Conservation (phyloP, 148 eudicot genomes). For the Linanthus parryae region DNA sequence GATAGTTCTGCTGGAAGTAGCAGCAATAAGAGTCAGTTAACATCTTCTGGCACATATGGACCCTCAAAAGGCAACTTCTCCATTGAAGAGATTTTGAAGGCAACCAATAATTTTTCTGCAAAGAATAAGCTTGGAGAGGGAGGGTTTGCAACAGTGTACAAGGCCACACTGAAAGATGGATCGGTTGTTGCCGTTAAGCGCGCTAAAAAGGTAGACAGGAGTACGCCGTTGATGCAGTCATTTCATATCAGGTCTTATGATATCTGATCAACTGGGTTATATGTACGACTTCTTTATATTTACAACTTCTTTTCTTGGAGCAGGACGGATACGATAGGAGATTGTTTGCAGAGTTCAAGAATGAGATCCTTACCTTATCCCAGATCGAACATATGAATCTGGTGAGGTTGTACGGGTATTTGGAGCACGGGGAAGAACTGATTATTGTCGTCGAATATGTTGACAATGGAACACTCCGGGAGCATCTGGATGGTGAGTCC, state of each 20-base stretch:
- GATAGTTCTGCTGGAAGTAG: constrained; percentile 37
- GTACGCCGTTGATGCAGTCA: background rate
- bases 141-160: constrained; percentile 62
- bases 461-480: constrained; percentile 61
- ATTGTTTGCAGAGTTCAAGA: constrained; percentile 44
- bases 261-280: background rate
- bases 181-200: constrained; percentile 61
- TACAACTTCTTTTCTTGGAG: constrained; percentile 10
- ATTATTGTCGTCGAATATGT: constrained; percentile 65
- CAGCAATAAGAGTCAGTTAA: constrained; percentile 18
- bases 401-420: constrained; percentile 56
- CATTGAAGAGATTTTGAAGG: constrained; percentile 42
- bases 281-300: constrained; percentile 5
- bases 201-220: constrained; percentile 43
- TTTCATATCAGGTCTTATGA: constrained; percentile 3
- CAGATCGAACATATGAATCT: constrained; percentile 69
- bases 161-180: constrained; percentile 54
- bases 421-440: constrained; percentile 57
- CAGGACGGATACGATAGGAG: constrained; percentile 35
- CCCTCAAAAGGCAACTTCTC: constrained; percentile 28
- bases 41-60: constrained; percentile 18
- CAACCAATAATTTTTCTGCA: constrained; percentile 52
- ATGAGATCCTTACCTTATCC: constrained; percentile 54
- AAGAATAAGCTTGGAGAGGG: constrained; percentile 59
- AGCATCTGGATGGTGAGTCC: constrained; percentile 63